Evolutionary conservation across 306 rosid species (phyloP), one percentile per base, ranked within the genome.

Genomic region (Dryas octopetala): DNA sequence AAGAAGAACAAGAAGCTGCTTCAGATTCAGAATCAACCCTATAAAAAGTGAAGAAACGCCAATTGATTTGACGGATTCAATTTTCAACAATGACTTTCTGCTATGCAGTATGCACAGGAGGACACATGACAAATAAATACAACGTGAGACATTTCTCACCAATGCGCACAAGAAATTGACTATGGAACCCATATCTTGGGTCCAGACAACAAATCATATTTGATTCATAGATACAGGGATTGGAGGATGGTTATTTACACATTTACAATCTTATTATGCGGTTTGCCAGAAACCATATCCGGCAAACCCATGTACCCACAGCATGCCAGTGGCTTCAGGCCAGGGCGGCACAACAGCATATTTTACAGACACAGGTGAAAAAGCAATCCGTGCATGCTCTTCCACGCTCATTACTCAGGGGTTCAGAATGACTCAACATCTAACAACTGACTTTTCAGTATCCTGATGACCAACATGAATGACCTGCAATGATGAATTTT

Each of bases 401-500:
- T 44, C 55, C 79, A 75, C 16, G 45, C 57, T n/a, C 49, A 9
- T 47, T 26, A 59, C 68, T 58, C 67, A 0, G 50, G 76, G 58
- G 58, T 59, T 46, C 76, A 58, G 76, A 73, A 73, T 60, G 68
- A 73, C 79, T 53, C 70, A 15, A 65, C 79, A 65, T 65, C 79
- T 75, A 64, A 65, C 53, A 65, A 32, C 79, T 75, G 66, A 75
- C 73, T 65, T 65, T 65, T 65, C 38, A 67, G 73, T 7, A 65
- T 75, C 64, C 73, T 43, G 66, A 75, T 75, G 57, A 75, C 73
- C 79, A 50, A 55, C 64, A 75, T 65, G 79, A 66, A 75, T 65
- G 72, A 75, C 79, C 79, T 75, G 79, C 64, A 65, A 19, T 23
- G 9, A 46, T 60, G 12, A 1, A 19, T 44, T 26, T 26, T 4